These are phyloP conservation scores for Neoboletus subvelutipes DNA, from an alignment of 768 basidiomycete species.

Conservation along the genomic window DNA sequence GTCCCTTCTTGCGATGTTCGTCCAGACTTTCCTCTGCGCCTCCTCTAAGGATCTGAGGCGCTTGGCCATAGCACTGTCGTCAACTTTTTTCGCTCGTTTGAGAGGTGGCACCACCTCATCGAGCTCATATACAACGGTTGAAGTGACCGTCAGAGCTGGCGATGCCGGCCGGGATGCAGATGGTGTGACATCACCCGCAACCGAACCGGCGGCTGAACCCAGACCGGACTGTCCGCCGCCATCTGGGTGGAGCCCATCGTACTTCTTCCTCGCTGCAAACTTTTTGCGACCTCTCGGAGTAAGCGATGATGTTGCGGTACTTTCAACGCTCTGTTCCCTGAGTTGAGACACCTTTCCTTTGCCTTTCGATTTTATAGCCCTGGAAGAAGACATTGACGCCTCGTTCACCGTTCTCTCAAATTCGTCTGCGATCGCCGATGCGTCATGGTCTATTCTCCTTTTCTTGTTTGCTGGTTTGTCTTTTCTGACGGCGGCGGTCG, in stretches of 20 bases:
- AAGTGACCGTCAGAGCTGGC: conserved; percentile 52
- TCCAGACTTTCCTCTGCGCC: conserved; percentile 86
- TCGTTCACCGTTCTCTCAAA: conserved; percentile 44
- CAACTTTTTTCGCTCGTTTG: conserved; percentile 75
- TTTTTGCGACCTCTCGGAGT: conserved; percentile 57
- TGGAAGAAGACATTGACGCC: conserved; percentile 36
- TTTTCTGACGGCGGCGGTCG: conserved; percentile 32
- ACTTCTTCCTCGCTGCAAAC: conserved; percentile 55
- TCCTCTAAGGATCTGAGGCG: conserved; percentile 79
- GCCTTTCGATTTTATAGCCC: conserved; percentile 42
- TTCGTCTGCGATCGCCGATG: conserved; percentile 44
- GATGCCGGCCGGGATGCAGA: conserved; percentile 68
- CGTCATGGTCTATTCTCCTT: conserved; percentile 54
- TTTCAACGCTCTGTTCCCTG: conserved; percentile 61
- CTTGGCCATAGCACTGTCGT: conserved; percentile 68
- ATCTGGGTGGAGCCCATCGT: conserved; percentile 50
- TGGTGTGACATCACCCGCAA: conserved; percentile 71
- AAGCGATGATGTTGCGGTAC: conserved; percentile 39
- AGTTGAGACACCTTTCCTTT: conserved; percentile 50
- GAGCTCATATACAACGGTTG: conserved; percentile 68
- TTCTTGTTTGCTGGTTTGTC: conserved; percentile 56
- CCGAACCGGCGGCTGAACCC: conserved; percentile 47
- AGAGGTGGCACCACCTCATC: conserved; percentile 69
- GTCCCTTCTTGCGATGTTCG: conserved; percentile 80
- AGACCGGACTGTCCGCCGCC: conserved; percentile 47